Evolutionary conservation across 371 early-diverging fungal species (phyloP).

Genomic region (Zopfochytrium polystomum): DNA sequence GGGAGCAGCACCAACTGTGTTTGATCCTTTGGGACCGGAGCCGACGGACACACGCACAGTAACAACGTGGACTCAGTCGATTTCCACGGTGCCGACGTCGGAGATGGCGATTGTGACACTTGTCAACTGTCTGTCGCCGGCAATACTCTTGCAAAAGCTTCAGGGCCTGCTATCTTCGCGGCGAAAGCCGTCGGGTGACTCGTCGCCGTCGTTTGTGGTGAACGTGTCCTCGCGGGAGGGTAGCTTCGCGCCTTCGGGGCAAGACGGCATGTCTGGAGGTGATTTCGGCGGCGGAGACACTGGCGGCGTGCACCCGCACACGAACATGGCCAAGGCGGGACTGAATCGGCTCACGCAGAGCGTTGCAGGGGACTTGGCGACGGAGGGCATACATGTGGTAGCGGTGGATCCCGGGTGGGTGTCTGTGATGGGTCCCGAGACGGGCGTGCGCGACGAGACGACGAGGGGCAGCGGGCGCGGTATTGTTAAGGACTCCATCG

Average conservation of each 20-base stretch:
- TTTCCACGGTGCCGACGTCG: slow-evolving; percentile 4
- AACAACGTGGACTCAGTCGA: slow-evolving; percentile 17
- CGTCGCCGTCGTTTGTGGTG: slow-evolving; percentile 20
- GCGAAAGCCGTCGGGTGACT: neutral
- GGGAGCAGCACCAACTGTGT: too few species aligned
- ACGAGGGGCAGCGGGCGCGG: too few species aligned
- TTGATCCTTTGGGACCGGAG: too few species aligned
- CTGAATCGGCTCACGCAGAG: slow-evolving; percentile 28
- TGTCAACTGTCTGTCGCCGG: slow-evolving; percentile 24
- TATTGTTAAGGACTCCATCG: neutral
- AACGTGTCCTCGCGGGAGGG: slow-evolving; percentile 28
- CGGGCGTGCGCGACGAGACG: slow-evolving; percentile 27
- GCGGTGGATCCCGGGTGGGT: slow-evolving; percentile 34
- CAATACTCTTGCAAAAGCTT: slow-evolving; percentile 17
- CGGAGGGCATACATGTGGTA: slow-evolving; percentile 21
- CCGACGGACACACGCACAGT: slow-evolving; percentile 11
- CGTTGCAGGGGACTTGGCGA: slow-evolving; percentile 22
- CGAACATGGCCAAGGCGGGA: slow-evolving; percentile 29
- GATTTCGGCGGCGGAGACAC: slow-evolving; percentile 21
- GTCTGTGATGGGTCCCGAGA: slow-evolving; percentile 20
- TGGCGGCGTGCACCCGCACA: slow-evolving; percentile 25
- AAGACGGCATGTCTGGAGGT: slow-evolving; percentile 1
- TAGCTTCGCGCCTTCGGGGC: slow-evolving; percentile 17
- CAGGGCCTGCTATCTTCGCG: slow-evolving; percentile 10
- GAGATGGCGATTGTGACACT: slow-evolving; percentile 18